These are phyloP conservation scores for Fraxinus ornus DNA, from an alignment of 305 asterid genomes.

Conservation along the genomic window DNA sequence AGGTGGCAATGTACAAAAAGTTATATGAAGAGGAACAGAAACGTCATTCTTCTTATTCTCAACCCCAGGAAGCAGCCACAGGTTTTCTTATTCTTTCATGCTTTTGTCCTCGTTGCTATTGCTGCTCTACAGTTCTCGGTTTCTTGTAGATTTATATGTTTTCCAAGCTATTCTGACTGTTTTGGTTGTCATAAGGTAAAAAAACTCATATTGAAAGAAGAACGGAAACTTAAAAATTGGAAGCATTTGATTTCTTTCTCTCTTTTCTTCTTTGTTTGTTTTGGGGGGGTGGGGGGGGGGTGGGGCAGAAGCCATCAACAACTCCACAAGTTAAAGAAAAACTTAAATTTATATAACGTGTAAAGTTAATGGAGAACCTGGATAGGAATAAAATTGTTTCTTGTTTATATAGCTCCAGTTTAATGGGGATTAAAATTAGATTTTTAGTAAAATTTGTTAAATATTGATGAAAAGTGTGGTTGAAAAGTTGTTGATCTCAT, in stretches of 20 bases:
- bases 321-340: background rate
- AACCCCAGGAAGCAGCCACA: slow-evolving; percentile 43
- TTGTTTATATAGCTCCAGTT: background rate
- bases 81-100: slow-evolving; percentile 37
- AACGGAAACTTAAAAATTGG: background rate
- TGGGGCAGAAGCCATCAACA: background rate
- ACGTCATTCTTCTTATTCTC: slow-evolving; percentile 43
- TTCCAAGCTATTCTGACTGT: slow-evolving; percentile 2
- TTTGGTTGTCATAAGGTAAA: background rate
- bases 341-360: background rate
- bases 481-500: background rate
- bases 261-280: background rate
- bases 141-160: slow-evolving; percentile 15
- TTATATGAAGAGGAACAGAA: slow-evolving; percentile 81
- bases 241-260: background rate
- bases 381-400: background rate
- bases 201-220: background rate
- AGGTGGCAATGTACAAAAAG: slow-evolving; percentile 93
- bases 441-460: background rate
- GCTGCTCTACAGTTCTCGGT: background rate
- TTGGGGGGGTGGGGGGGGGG: too few relatives aligned
- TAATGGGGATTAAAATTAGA: background rate
- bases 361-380: background rate
- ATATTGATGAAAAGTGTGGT: background rate
- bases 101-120: slow-evolving; percentile 4